Evolutionary conservation across 2,329 filamentous ascomycete genomes (phyloP), one percentile per base, ranked within the genome.

Genomic region (Colletotrichum spaethianum): DNA sequence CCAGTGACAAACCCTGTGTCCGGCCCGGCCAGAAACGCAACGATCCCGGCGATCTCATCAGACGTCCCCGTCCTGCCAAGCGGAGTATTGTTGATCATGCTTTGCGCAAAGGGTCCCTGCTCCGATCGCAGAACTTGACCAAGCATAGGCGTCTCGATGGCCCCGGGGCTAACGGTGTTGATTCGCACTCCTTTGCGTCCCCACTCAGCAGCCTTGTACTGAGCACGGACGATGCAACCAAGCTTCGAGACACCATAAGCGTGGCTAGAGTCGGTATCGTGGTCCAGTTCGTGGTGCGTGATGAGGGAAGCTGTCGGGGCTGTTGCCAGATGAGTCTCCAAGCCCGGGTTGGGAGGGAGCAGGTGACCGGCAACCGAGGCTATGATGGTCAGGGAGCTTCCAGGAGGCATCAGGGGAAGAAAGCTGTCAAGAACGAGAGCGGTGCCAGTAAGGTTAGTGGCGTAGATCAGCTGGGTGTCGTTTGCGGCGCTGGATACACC

Each of bases 361-460:
- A 72, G 31, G 44, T 72, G 69, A 11, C 56, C 50, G 3, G 69
- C 59, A 36, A 72, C n/a, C 14, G 57, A 67, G 9, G 63, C 57
- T 12, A 67, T 55, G n/a, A 44, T 44, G 1, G 23, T 67, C 33
- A 71, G 31, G 5, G 68, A 60, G 1, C 56, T 42, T 16, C 68
- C 50, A 1, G 26, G 50, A 23, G 46, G 38, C 11, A 67, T 55
- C 4, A 57, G 33, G 12, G 55, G 31, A 20, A 50, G 46, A 16
- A 71, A 71, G 9, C 31, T 33, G 7, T 71, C 56, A 2, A 67
- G 36, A 31, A 67, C 36, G 33, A 67, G 52, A 7, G 63, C 56
- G 12, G 52, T 65, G 16, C 68, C 50, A 2, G 44, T 23, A 6
- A 71, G 56, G 20, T 71, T 66, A 1, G 52, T 61, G 1, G 46